A percentile compares a stretch with the other conserved stretches of the same genome.
Evolutionary conservation across 2,329 filamentous ascomycete species (phyloP).

Genomic region (Xylariomycetidae sp.): DNA sequence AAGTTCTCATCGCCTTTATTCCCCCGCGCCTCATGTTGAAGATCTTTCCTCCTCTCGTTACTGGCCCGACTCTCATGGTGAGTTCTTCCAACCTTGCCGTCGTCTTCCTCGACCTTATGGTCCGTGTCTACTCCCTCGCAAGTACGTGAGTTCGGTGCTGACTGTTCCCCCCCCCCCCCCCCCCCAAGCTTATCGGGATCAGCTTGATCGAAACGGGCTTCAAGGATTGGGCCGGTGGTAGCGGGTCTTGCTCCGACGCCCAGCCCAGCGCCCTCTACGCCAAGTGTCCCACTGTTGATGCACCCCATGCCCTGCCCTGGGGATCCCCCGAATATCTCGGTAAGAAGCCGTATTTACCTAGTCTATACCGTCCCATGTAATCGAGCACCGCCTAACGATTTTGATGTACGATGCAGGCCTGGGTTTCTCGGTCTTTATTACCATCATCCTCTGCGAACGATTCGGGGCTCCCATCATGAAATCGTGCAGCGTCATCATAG

Average conservation of each 20-base stretch:
- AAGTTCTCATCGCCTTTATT: conserved; percentile 69
- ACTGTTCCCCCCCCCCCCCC: too few relatives aligned
- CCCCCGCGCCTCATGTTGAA: conserved; percentile 62
- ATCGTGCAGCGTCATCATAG: conserved; percentile 68
- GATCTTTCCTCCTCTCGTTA: conserved; percentile 75
- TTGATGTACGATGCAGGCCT: conserved; percentile 35
- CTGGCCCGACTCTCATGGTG: conserved; percentile 60
- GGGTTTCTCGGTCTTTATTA: conserved; percentile 73
- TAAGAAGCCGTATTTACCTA: conserved; percentile 6
- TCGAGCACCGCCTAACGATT: not conserved
- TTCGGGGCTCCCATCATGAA: conserved; percentile 84
- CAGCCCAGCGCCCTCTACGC: conserved; percentile 48
- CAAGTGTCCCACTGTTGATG: conserved; percentile 59
- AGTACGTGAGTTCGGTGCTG: too few relatives aligned
- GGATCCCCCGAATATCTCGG: conserved; percentile 73
- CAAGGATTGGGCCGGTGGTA: conserved; percentile 72
- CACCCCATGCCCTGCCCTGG: conserved; percentile 70
- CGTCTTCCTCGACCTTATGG: not conserved
- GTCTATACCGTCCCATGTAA: not conserved
- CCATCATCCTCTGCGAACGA: conserved; percentile 73
- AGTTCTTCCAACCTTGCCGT: not conserved
- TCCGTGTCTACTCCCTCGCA: too few relatives aligned
- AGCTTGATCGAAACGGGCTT: conserved; percentile 67
- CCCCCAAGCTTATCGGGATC: conserved; percentile 66
- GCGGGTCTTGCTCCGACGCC: conserved; percentile 50